Evolutionary conservation across 2,329 filamentous ascomycete genomes (phyloP).

Genomic region (Exophiala sp.): DNA sequence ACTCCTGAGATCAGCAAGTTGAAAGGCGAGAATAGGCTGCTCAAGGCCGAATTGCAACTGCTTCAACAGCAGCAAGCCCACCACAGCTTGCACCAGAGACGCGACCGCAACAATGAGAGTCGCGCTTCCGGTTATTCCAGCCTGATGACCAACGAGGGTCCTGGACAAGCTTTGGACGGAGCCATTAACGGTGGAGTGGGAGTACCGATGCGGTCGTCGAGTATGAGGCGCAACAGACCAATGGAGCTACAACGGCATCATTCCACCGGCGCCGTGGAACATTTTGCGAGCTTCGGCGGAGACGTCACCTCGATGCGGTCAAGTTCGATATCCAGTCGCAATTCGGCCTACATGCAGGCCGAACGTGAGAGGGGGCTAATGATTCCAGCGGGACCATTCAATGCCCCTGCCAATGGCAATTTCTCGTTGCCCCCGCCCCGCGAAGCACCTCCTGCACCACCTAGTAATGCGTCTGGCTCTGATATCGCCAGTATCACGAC

Average conservation of each 20-base stretch:
- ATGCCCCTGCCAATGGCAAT: conserved; percentile 26
- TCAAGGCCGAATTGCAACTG: conserved; percentile 60
- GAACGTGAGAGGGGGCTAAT: conserved; percentile 19
- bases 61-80: conserved; percentile 44
- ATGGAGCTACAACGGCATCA: conserved; percentile 42
- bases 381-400: conserved; percentile 24
- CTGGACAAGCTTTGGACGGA: conserved; percentile 13
- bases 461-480: conserved; percentile 19
- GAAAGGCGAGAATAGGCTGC: conserved; percentile 54
- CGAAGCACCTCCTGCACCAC: conserved; percentile 24
- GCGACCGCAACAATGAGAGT: conserved; percentile 24
- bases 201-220: conserved; percentile 26
- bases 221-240: conserved; percentile 31
- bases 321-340: conserved; percentile 25
- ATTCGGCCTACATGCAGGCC: conserved; percentile 14
- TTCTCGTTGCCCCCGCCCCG: conserved; percentile 25
- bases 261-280: conserved; percentile 48
- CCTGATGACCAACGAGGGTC: conserved; percentile 21
- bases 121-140: conserved; percentile 24
- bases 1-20: conserved; percentile 54
- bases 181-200: conserved; percentile 21
- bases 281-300: conserved; percentile 26
- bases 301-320: conserved; percentile 28
- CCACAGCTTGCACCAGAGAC: conserved; percentile 21
- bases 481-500: conserved; percentile 23